Evolutionary conservation across 2,329 filamentous ascomycete species (phyloP), one percentile per base, ranked within the genome.

Genomic region (Dactylellina drechsleri): DNA sequence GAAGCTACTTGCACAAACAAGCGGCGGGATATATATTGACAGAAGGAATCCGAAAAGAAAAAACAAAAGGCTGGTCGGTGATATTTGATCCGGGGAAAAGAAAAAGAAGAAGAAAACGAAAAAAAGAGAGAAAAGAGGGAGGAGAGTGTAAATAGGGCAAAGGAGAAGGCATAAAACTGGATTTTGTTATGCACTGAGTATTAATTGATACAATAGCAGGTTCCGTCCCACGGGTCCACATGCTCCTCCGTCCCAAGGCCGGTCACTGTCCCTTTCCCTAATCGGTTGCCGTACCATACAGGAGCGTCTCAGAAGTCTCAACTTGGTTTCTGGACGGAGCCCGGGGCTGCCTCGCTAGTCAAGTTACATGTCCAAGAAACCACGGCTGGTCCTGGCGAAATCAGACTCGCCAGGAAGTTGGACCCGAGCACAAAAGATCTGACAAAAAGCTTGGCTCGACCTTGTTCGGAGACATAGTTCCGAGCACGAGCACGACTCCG

Each of bases 301-400:
- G 68, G 68, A 73, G 67, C 36, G 60, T 66, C 66, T 62, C 66
- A 70, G 36, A 40, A 54, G 60, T 66, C 66, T 62, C 66, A 70
- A 57, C 31, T 56, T 62, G 66, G 62, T 73, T 73, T 65, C 58
- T 40, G 13, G 43, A 18, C 61, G 28, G 10, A 26, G 50, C 50
- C 61, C 57, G 26, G n/a, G 61, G 50, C 20, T 73, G 61, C 47
- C 61, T 56, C 66, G 56, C 54, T 50, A 13, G 68, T 61, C 68
- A 73, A 73, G 68, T 18, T 45, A 66, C 54, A 60, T 66, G 60
- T 65, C 49, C 61, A 65, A 61, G 61, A 61, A 50, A 16, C 16
- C 60, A 61, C 43, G 68, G 68, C 40, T 73, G 68, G 68, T 73
- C 68, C 68, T 73, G 61, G 68, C 68, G 60, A 73, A 59, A 60